Base-by-base conservation (phyloP, 116 monocot genomes). In the Zostera marina region DNA sequence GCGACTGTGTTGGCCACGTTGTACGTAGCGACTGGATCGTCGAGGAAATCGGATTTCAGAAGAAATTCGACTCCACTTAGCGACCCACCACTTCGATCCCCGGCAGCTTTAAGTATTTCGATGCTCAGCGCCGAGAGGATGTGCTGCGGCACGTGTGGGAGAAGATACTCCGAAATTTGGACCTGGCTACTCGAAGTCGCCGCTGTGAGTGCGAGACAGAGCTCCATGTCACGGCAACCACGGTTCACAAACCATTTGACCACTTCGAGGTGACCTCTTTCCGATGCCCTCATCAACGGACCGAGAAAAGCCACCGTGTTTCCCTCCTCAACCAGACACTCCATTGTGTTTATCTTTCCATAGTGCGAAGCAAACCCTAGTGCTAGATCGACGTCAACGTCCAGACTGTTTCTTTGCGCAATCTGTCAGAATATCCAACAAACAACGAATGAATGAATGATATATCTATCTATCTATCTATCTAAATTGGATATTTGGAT, bases 311-410 rank as follows among this genome's bases (percentile, higher is more conserved):
- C 84, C 15, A 43, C 59, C 1, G 93, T 75, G 24, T 88, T 74
- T 1, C 88, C 93, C 47, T 84, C 84, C 11, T 88, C 93, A 1
- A 84, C 93, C 41, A 94, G 72, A 67, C 84, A 94, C 22, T 81
- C 81, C 94, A 94, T 94, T 46, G 94, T 94, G 17, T 62, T 71
- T 25, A 94, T 76, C 62, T 94, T 94, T 44, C 72, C 46, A 44
- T 88, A 94, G 71, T 94, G 88, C 7, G 94, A 79, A 22, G 94
- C 94, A 56, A 94, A 94, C 40, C 84, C 88, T 54, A 94, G 71
- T 5, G 94, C 94, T 7, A 94, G 73, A 67, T 94, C 85, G 1
- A 94, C 94, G 60, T 94, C 94, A 16, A 94, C 78, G 61, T 88
- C 82, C 63, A 94, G 63, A 64, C 85, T 85, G 77, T 94, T 94